phyloP scores from a whole-genome alignment of 2,329 filamentous ascomycete genomes.

The Talaromyces sp. region DNA sequence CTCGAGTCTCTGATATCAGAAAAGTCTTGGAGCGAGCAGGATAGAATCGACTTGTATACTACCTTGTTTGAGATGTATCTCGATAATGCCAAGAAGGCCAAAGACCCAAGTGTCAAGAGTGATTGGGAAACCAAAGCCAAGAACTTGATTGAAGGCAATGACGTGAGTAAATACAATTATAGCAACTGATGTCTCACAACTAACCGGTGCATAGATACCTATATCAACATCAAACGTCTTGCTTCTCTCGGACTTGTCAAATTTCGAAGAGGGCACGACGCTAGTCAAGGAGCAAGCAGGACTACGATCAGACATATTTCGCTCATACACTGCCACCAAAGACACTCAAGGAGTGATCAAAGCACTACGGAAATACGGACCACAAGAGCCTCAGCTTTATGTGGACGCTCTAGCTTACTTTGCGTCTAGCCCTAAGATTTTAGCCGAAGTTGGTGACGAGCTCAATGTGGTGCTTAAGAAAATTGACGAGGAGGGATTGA shows the following conservation, averaged over 20 bases:
- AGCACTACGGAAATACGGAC: conserved; percentile 86
- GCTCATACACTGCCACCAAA: conserved; percentile 87
- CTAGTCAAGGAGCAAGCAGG: conserved; percentile 93
- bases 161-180: conserved; percentile 47
- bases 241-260: conserved; percentile 83
- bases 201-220: conserved; percentile 50
- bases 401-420: conserved; percentile 91
- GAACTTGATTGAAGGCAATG: conserved; percentile 75
- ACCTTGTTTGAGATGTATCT: conserved; percentile 98
- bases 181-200: neutral
- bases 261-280: conserved; percentile 86
- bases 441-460: conserved; percentile 86
- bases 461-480: conserved; percentile 75
- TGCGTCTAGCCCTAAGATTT: conserved; percentile 75
- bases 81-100: conserved; percentile 77
- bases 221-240: conserved; percentile 96
- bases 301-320: conserved; percentile 90
- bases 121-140: conserved; percentile 92
- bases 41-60: conserved; percentile 85
- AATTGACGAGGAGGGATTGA: conserved; percentile 85
- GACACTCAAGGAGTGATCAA: conserved; percentile 89
- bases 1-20: conserved; percentile 82
- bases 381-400: conserved; percentile 87
- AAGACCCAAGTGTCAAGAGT: conserved; percentile 63
- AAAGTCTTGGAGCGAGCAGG: conserved; percentile 66